Conservation (phyloP, 2,329 filamentous ascomycete species). For the Fusarium sublunatum region DNA sequence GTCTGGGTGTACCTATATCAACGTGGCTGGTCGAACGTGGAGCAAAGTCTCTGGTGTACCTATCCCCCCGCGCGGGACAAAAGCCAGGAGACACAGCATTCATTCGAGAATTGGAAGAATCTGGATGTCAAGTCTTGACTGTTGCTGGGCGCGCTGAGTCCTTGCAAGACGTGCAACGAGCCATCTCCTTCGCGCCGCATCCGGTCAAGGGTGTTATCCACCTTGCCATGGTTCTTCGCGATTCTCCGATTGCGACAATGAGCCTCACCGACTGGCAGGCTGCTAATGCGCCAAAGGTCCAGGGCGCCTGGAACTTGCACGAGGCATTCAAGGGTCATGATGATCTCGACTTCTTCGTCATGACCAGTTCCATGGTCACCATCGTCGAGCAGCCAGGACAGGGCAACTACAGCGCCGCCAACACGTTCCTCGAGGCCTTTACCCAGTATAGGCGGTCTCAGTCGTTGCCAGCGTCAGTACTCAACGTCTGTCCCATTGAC, state of each 20-base stretch:
- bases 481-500: slow-evolving; percentile 51
- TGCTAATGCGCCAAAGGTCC: slow-evolving; percentile 48
- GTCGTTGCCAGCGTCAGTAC: slow-evolving; percentile 36
- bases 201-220: slow-evolving; percentile 54
- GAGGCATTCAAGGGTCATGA: slow-evolving; percentile 17
- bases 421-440: slow-evolving; percentile 55
- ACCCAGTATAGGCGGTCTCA: slow-evolving; percentile 43
- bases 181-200: slow-evolving; percentile 20
- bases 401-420: slow-evolving; percentile 56
- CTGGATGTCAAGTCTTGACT: slow-evolving; percentile 33
- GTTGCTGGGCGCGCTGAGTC: no score
- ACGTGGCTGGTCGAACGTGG: no score
- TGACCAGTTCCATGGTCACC: slow-evolving; percentile 51
- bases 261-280: slow-evolving; percentile 48
- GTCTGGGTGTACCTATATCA: slow-evolving; percentile 22
- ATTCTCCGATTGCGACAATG: slow-evolving; percentile 49
- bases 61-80: no score
- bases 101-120: not conserved
- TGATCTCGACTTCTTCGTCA: slow-evolving; percentile 53
- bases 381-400: slow-evolving; percentile 52
- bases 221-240: slow-evolving; percentile 52
- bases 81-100: no score
- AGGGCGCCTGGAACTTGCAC: slow-evolving; percentile 54
- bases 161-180: slow-evolving; percentile 42
- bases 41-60: no score